Evolutionary conservation across 176 grass and related monocot species (phyloP).

Genomic region (Urochloa ruziziensis): DNA sequence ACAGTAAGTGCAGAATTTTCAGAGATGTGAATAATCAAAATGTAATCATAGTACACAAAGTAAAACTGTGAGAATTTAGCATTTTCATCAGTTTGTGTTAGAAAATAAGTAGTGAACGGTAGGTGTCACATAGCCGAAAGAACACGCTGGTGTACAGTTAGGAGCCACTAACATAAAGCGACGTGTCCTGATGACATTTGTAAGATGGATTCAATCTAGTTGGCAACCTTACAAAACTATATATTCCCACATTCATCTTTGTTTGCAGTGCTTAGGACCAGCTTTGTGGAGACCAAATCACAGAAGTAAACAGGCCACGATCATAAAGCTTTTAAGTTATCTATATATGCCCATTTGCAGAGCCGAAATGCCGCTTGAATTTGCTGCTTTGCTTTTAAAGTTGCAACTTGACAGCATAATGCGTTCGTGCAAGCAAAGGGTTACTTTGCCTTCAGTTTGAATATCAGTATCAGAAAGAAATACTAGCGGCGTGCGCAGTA

Average conservation of each 20-base stretch:
- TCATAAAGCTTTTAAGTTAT: not conserved
- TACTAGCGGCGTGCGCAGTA: too few species aligned
- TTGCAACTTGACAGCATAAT: not conserved
- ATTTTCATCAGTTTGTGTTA: not conserved
- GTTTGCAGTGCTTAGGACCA: not conserved
- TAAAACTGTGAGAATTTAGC: not conserved
- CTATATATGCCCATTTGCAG: not conserved
- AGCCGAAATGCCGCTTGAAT: not conserved
- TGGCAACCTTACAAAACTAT: not conserved
- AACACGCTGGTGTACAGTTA: not conserved
- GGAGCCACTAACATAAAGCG: not conserved
- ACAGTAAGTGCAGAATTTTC: not conserved
- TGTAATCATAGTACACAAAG: not conserved
- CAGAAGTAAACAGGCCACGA: not conserved
- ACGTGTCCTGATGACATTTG: not conserved
- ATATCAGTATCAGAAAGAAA: not conserved
- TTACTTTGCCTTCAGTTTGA: not conserved
- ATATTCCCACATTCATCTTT: not conserved
- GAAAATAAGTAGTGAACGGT: not conserved
- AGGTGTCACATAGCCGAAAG: not conserved
- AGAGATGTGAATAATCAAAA: not conserved
- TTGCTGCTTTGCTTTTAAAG: not conserved
- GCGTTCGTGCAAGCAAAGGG: not conserved
- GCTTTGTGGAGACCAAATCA: not conserved
- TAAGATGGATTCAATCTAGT: not conserved